phyloP scores from a whole-genome alignment of 805 yeast genomes.

The Kuraishia cidri region DNA sequence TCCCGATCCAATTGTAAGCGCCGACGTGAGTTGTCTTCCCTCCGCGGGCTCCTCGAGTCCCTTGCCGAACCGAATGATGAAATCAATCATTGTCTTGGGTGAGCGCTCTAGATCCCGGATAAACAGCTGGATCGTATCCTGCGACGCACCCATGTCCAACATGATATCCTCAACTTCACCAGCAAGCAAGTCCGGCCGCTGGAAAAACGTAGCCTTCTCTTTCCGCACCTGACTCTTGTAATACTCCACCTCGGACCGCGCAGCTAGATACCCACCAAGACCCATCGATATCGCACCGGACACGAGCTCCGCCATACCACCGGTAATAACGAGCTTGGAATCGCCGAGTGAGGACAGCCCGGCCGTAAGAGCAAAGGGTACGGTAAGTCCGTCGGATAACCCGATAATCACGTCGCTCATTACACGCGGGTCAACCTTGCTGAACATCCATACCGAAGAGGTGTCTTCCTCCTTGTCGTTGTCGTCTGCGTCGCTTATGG shows the following conservation, averaged over 20 bases:
- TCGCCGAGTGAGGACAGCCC: conserved; percentile 90
- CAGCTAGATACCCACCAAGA: conserved; percentile 93
- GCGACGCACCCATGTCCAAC: conserved; percentile 63
- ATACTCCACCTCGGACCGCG: conserved; percentile 77
- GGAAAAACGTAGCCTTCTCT: conserved; percentile 62
- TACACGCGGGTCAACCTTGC: conserved; percentile 76
- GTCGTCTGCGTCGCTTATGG: too few relatives aligned
- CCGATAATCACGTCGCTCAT: conserved; percentile 94
- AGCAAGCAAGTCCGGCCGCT: conserved; percentile 54
- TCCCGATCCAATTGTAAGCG: conserved; percentile 81
- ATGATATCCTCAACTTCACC: conserved; percentile 78
- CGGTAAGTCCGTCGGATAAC: conserved; percentile 90
- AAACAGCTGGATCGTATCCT: conserved; percentile 65
- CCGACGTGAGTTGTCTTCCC: conserved; percentile 81
- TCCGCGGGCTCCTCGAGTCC: conserved; percentile 96
- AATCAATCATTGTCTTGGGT: conserved; percentile 76
- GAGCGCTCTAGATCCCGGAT: conserved; percentile 69
- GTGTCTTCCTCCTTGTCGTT: conserved; percentile 3
- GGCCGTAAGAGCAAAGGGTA: conserved; percentile 97
- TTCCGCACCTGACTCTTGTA: conserved; percentile 62
- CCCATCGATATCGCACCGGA: conserved; percentile 99
- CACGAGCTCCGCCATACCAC: conserved; percentile 95
- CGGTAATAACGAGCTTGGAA: conserved; percentile 85
- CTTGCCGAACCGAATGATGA: conserved; percentile 78
- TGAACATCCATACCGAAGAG: conserved; percentile 26